Evolutionary conservation across 1,284 basidiomycete genomes (phyloP), one percentile per base, ranked within the genome.

Genomic region (Phylloporus sp.): DNA sequence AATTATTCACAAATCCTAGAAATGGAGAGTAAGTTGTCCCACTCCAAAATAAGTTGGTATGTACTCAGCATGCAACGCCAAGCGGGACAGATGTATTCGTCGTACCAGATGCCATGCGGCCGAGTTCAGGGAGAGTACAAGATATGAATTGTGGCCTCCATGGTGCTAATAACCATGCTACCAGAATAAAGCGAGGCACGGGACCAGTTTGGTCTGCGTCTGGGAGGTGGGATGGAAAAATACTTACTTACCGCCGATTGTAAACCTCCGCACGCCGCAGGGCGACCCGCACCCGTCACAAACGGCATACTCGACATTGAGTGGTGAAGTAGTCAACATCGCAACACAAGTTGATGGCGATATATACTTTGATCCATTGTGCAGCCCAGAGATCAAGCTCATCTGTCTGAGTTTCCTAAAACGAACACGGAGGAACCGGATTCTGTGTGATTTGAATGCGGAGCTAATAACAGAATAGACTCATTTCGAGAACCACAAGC

Each of bases 181-280:
- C 31, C 47, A 50, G 28, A 31, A 31, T 11, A 29, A 50, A 31
- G 18, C 46, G 20, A 26, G 46, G 26, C 46, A n/a, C 8, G 20
- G 24, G 4, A 7, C 26, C 24, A 47, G 17, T 47, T 47, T 28
- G 17, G 46, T 20, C 13, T 10, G 6, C 6, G 46, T 17, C n/a
- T 10, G 34, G 50, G 29, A 2, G 29, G 17, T 7, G 20, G 10
- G 31, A 32, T 8, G n/a, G 37, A n/a, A n/a, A n/a, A 31, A 56
- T 44, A 24, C 4, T 44, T 49, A 58, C 56, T 11, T 51, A 66
- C 67, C 56, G 26, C 32, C 47, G n/a, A 64, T 34, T 6, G 67
- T 59, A 39, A 60, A 42, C n/a, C 56, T 37, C 32, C 8, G 15
- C 5, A 31, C 47, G 47, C 26, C 28, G 15, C 47, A 47, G 46